phyloP scores from a whole-genome alignment of 352 stramenopile species.

The Vaucheria bursata region DNA sequence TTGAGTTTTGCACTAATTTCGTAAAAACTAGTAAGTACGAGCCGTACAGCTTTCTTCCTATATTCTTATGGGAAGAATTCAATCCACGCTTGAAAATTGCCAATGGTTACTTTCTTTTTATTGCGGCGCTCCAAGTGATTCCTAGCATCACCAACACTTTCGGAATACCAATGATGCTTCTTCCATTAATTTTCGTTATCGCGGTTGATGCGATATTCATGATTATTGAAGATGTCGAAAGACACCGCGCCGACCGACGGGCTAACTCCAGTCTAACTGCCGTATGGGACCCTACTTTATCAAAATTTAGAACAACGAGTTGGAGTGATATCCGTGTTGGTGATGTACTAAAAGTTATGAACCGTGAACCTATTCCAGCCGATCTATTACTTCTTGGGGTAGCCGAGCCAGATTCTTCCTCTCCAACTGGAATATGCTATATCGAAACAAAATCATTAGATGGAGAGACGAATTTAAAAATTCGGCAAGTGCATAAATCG shows the following conservation, averaged over 20 bases:
- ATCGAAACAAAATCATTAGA: slow-evolving; percentile 78
- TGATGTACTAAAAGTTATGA: slow-evolving; percentile 59
- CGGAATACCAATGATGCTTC: slow-evolving; percentile 69
- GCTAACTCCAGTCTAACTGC: slow-evolving; percentile 64
- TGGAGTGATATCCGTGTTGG: slow-evolving; percentile 72
- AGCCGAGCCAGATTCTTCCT: slow-evolving; percentile 58
- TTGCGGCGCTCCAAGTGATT: slow-evolving; percentile 73
- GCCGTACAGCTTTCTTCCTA: slow-evolving; percentile 67
- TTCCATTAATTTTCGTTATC: slow-evolving; percentile 77
- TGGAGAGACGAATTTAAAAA: slow-evolving; percentile 80
- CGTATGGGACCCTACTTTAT: slow-evolving; percentile 55
- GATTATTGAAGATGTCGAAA: slow-evolving; percentile 69
- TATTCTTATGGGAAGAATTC: slow-evolving; percentile 69
- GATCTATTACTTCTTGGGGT: slow-evolving; percentile 70
- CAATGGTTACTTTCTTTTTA: slow-evolving; percentile 84
- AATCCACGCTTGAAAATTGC: slow-evolving; percentile 61
- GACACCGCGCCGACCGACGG: slow-evolving; percentile 66
- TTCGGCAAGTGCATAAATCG: slow-evolving; percentile 52
- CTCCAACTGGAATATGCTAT: slow-evolving; percentile 54
- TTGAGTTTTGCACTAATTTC: slow-evolving; percentile 55
- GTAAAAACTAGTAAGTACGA: slow-evolving; percentile 81
- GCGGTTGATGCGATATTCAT: slow-evolving; percentile 71
- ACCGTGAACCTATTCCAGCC: slow-evolving; percentile 68
- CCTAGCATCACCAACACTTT: slow-evolving; percentile 77
- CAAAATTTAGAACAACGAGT: slow-evolving; percentile 55